Conservation (phyloP, 2,329 filamentous ascomycete genomes). For the Mycosphaerella arachidis region DNA sequence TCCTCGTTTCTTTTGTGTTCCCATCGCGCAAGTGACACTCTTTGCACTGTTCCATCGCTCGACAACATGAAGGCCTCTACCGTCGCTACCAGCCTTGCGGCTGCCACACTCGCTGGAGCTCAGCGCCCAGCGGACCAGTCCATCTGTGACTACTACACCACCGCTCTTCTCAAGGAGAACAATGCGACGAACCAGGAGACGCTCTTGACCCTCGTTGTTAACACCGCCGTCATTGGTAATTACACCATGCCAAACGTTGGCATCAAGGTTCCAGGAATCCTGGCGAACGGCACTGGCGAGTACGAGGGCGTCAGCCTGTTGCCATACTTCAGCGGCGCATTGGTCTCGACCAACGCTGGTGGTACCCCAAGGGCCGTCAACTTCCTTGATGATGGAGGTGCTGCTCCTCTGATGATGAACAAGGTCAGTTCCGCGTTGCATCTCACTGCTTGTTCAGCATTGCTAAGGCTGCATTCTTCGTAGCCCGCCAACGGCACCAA, state of each 20-base stretch:
- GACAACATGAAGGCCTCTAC: slow-evolving; percentile 17
- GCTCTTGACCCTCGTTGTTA: slow-evolving; percentile 55
- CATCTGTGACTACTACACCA: slow-evolving; percentile 63
- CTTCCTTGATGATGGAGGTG: slow-evolving; percentile 59
- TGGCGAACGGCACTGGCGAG: slow-evolving; percentile 48
- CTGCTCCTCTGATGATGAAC: slow-evolving; percentile 52
- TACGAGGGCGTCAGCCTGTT: slow-evolving; percentile 53
- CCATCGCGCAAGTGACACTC: neutral
- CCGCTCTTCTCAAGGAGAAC: slow-evolving; percentile 55
- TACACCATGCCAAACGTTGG: slow-evolving; percentile 46
- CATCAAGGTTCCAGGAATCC: slow-evolving; percentile 54
- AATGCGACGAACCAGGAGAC: slow-evolving; percentile 55
- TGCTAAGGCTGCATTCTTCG: neutral
- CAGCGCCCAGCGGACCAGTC: slow-evolving; percentile 49
- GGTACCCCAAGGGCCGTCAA: slow-evolving; percentile 48
- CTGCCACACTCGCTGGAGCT: slow-evolving; percentile 22
- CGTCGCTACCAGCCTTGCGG: slow-evolving; percentile 18
- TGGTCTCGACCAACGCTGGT: slow-evolving; percentile 52
- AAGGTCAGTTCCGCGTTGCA: slow-evolving; percentile 19
- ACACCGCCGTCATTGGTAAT: slow-evolving; percentile 53
- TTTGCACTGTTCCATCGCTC: neutral
- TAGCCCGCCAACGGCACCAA: slow-evolving; percentile 1
- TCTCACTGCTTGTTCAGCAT: neutral
- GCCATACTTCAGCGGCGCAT: slow-evolving; percentile 55
- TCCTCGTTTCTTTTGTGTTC: neutral